Conservation (phyloP, 1,139 yeast species). For the Debaryomyces sp. region DNA sequence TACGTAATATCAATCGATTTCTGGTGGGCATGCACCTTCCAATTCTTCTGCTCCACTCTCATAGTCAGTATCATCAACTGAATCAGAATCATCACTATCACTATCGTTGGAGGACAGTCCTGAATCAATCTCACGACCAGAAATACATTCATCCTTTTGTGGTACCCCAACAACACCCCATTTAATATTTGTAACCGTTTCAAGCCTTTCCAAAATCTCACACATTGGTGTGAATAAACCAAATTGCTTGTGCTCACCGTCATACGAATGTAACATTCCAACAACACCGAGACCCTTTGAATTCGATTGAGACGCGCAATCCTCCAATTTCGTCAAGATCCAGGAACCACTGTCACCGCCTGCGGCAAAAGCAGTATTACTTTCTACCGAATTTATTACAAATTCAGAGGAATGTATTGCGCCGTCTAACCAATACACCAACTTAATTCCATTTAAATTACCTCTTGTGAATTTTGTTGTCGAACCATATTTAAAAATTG, state of each 20-base stretch:
- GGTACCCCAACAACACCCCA: conserved; percentile 86
- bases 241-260: conserved; percentile 87
- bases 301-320: conserved; percentile 28
- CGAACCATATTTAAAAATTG: conserved; percentile 89
- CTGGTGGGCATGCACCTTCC: conserved; percentile 25
- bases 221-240: conserved; percentile 87
- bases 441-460: conserved; percentile 71
- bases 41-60: conserved; percentile 20
- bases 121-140: conserved; percentile 14
- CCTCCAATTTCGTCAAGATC: conserved; percentile 68
- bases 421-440: conserved; percentile 94
- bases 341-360: conserved; percentile 97
- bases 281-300: conserved; percentile 76
- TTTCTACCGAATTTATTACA: conserved; percentile 58
- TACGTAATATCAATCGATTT: conserved; percentile 19
- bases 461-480: conserved; percentile 85
- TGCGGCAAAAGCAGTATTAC: conserved; percentile 71
- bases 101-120: conserved; percentile 13
- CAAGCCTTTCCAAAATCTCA: conserved; percentile 67
- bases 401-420: conserved; percentile 86
- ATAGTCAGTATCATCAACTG: conserved; percentile 15
- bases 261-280: conserved; percentile 94
- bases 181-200: conserved; percentile 77
- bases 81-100: conserved; percentile 14
- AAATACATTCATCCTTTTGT: conserved; percentile 27